These are phyloP conservation scores for Cyclocybe aegerita DNA, from an alignment of 768 basidiomycete genomes.

Conservation along the genomic window DNA sequence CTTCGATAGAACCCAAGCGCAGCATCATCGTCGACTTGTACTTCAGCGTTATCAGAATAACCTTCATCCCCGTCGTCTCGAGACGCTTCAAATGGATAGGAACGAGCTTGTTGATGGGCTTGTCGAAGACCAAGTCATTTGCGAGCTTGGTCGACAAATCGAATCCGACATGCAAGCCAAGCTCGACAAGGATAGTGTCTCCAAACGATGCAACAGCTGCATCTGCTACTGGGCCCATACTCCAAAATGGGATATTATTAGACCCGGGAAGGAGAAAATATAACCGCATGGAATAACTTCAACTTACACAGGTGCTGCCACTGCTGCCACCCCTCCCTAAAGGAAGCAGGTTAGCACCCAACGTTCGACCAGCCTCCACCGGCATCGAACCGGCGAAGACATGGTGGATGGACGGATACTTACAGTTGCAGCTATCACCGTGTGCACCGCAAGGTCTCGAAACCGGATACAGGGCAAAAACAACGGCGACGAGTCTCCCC, in stretches of 20 bases:
- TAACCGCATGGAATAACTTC: neutral
- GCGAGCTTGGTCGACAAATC: slow-evolving; percentile 47
- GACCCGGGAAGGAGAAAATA: neutral
- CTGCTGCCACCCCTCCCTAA: slow-evolving; percentile 42
- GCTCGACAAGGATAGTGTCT: slow-evolving; percentile 57
- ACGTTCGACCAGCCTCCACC: no score
- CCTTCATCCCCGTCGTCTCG: slow-evolving; percentile 58
- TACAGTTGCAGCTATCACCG: slow-evolving; percentile 61
- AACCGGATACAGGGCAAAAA: slow-evolving; percentile 65
- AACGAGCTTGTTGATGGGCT: slow-evolving; percentile 45
- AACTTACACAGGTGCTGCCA: slow-evolving; percentile 41
- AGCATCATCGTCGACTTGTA: slow-evolving; percentile 60
- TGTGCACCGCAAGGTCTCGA: slow-evolving; percentile 60
- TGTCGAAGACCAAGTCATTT: slow-evolving; percentile 51
- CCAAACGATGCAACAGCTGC: slow-evolving; percentile 49
- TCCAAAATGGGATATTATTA: slow-evolving; percentile 9
- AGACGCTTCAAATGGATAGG: slow-evolving; percentile 53
- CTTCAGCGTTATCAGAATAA: slow-evolving; percentile 57
- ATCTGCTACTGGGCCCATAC: slow-evolving; percentile 57
- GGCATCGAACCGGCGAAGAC: no score
- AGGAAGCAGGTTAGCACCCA: no score
- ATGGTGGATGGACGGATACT: slow-evolving; percentile 15
- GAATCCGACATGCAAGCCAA: slow-evolving; percentile 55
- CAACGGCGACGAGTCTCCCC: slow-evolving; percentile 65
- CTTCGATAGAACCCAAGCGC: slow-evolving; percentile 61